Conservation (phyloP, 306 rosid genomes). For the Geum urbanum region DNA sequence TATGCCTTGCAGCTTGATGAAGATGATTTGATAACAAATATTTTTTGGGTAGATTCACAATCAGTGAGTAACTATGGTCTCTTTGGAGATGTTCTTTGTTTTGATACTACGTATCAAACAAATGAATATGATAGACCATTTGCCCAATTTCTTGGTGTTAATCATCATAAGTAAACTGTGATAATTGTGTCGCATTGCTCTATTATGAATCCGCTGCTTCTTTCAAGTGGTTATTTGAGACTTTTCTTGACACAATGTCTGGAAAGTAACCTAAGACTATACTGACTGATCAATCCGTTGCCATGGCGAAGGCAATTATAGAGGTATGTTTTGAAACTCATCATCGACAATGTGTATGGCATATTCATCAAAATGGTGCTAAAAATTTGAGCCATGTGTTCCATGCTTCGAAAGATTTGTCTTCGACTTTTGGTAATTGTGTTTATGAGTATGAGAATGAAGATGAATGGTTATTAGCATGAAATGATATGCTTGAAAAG, state of each 20-base stretch:
- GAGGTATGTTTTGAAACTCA: not conserved
- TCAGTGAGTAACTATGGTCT: not conserved
- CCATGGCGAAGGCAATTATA: not conserved
- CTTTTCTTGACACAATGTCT: conserved; percentile 5
- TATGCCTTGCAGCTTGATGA: conserved; percentile 1
- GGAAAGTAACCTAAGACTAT: not conserved
- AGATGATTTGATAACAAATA: not conserved
- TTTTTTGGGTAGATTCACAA: conserved; percentile 7
- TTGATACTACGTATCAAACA: no score
- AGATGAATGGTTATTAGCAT: conserved; percentile 18
- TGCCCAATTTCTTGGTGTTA: no score
- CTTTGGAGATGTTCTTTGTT: not conserved
- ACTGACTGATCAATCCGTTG: conserved; percentile 2
- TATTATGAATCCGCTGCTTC: no score
- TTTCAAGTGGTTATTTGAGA: not conserved
- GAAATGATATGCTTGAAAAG: no score
- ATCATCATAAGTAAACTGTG: no score
- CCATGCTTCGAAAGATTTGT: not conserved
- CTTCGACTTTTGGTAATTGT: not conserved
- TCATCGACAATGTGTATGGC: conserved; percentile 9
- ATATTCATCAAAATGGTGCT: conserved; percentile 10
- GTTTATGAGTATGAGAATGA: conserved; percentile 12
- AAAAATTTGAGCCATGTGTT: conserved; percentile 5
- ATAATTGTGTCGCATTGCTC: no score
- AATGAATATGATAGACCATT: no score